Base-by-base conservation (phyloP, 2,329 filamentous ascomycete species). In the Teratosphaeria gauchensis region DNA sequence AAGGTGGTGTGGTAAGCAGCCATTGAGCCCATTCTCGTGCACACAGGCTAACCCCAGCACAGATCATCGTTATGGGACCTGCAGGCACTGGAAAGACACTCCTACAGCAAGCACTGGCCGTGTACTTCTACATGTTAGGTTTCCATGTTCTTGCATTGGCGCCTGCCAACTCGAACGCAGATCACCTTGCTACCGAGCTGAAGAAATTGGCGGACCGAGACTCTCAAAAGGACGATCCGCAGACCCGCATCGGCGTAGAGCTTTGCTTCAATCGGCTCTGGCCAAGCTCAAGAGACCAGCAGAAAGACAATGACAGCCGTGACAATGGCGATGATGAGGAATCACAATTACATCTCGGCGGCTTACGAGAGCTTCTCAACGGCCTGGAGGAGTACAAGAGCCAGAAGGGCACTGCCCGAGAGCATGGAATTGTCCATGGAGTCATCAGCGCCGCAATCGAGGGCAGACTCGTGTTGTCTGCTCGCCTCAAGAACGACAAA, bases 31-130 rank as follows among this genome's bases (percentile, higher is more conserved):
- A 8, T 59, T 4, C 48, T 57, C 16, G 30, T 59, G 11, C 28
- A 28, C n/a, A 55, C 16, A 55, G 21, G 31, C 38, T 38, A 48
- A 48, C 21, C n/a, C 3, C 16, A 19, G 2, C 9, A 19, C 9
- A 28, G 52, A 32, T 51, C 3, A n/a, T 63, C 0, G 55, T 58
- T 19, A 59, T 57, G 56, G 63, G 63, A 5, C 56, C 59, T 14
- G 62, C 58, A 16, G 63, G 60, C 11, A 64, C 62, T 32, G 62
- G 63, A 21, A 66, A 66, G 58, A 64, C 62, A 9, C 35, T 59
- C 4, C 54, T 66, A 6, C 59, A 62, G n/a, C 42, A 59, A 54
- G 64, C 60, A 1, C 48, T 65, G 21, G 55, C 60, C 12, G 48
- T 63, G 9, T 64, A 64, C 56, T 65, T 59, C 55, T 63, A 58